Conservation (phyloP, 805 yeast species). For the Zygoascus flipseniorum region DNA sequence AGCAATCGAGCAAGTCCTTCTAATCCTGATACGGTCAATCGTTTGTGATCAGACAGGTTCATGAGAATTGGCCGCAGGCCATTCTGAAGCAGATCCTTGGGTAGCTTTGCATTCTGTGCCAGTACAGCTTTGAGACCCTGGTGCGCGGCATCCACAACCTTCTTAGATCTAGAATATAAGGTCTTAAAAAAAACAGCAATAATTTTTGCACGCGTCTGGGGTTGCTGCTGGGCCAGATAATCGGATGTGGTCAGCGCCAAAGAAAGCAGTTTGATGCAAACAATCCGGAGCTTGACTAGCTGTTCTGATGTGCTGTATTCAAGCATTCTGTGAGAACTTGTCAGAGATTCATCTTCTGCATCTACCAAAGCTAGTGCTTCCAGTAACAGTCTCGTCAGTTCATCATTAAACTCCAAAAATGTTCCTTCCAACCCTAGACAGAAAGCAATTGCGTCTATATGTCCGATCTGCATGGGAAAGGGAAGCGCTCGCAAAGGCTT, state of each 20-base stretch:
- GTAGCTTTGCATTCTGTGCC: slow-evolving; percentile 78
- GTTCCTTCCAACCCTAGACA: slow-evolving; percentile 75
- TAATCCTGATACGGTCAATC: slow-evolving; percentile 77
- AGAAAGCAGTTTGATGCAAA: slow-evolving; percentile 76
- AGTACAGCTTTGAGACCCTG: slow-evolving; percentile 76
- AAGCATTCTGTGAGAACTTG: slow-evolving; percentile 74
- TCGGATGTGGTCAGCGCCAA: slow-evolving; percentile 80
- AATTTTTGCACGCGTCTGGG: slow-evolving; percentile 64
- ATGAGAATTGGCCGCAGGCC: slow-evolving; percentile 92
- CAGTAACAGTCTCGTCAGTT: slow-evolving; percentile 68
- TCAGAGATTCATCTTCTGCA: slow-evolving; percentile 93
- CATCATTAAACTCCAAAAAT: slow-evolving; percentile 81
- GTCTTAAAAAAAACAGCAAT: slow-evolving; percentile 94
- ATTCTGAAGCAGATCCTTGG: slow-evolving; percentile 89
- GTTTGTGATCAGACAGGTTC: slow-evolving; percentile 90
- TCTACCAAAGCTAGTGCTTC: slow-evolving; percentile 94
- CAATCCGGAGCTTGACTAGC: slow-evolving; percentile 76
- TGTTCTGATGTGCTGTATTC: slow-evolving; percentile 88
- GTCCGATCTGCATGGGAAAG: slow-evolving; percentile 97
- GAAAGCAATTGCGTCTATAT: slow-evolving; percentile 93
- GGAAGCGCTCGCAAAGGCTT: slow-evolving; percentile 95
- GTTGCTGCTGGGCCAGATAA: slow-evolving; percentile 57
- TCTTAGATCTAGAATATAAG: slow-evolving; percentile 71
- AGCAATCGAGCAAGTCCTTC: slow-evolving; percentile 84
- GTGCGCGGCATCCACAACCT: slow-evolving; percentile 90